phyloP scores from a whole-genome alignment of 208 protist genomes.

The Leishmania turanica region DNA sequence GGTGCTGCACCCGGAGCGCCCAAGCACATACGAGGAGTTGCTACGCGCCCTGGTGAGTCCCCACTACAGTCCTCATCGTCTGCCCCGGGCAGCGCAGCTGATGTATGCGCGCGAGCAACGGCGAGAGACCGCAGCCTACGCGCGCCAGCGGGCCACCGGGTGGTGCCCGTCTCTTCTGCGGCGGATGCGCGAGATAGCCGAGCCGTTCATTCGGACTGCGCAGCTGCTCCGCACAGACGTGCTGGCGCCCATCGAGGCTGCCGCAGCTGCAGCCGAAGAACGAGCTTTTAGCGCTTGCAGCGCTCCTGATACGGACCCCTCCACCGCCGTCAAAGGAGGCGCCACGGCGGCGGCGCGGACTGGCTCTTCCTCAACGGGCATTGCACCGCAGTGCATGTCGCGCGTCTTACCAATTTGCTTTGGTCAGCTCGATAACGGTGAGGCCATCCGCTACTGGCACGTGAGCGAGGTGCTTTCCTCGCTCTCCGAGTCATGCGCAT shows the following conservation, averaged over 20 bases:
- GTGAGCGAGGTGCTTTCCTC: conserved; percentile 43
- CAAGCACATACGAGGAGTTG: conserved; percentile 50
- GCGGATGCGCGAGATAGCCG: conserved; percentile 67
- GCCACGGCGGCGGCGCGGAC: neutral
- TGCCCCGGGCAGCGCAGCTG: conserved; percentile 43
- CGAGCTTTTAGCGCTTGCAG: neutral
- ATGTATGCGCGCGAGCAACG: conserved; percentile 37
- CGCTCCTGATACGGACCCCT: neutral
- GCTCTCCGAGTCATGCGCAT: conserved; percentile 27
- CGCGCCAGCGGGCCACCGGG: conserved; percentile 27
- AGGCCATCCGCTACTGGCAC: conserved; percentile 64
- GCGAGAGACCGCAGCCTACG: conserved; percentile 29
- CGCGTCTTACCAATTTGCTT: conserved; percentile 58
- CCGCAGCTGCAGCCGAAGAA: neutral
- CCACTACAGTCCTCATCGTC: conserved; percentile 73
- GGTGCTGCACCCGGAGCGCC: conserved; percentile 23
- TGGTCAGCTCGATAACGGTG: conserved; percentile 55
- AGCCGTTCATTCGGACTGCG: conserved; percentile 69
- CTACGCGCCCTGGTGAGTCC: conserved; percentile 60
- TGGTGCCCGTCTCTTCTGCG: conserved; percentile 52
- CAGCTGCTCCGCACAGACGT: conserved; percentile 67
- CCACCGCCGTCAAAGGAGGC: neutral
- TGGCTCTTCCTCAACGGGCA: neutral
- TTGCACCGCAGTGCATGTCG: neutral
- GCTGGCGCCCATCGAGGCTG: conserved; percentile 29